phyloP scores from a whole-genome alignment of 129 eudicot species.

The Mikania micrantha region DNA sequence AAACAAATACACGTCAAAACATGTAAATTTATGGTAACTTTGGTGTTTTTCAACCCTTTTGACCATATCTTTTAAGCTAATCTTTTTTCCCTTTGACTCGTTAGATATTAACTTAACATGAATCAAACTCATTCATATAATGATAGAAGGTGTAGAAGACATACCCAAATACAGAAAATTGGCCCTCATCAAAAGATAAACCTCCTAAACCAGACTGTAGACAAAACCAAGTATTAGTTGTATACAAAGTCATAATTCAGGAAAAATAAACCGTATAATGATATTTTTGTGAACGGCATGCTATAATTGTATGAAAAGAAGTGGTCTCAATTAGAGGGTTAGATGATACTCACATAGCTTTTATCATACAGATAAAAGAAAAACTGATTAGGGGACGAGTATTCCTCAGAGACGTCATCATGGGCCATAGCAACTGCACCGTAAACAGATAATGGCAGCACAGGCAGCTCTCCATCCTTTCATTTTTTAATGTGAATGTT shows the following conservation, averaged over 20 bases:
- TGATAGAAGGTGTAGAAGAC: constrained; percentile 12
- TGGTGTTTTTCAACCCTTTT: background rate
- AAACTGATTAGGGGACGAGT: constrained; percentile 92
- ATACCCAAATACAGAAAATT: constrained; percentile 98
- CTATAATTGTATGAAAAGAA: background rate
- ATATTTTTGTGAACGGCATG: background rate
- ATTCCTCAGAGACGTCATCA: constrained; percentile 80
- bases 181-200: constrained; percentile 98
- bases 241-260: background rate
- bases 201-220: constrained; percentile 99
- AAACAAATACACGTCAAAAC: background rate
- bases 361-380: constrained; percentile 96
- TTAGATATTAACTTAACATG: background rate
- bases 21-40: background rate
- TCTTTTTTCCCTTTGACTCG: background rate
- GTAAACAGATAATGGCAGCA: constrained; percentile 93
- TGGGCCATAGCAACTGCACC: constrained; percentile 98
- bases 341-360: constrained; percentile 69
- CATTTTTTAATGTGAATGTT: background rate
- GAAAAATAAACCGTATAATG: background rate
- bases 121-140: background rate
- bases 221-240: constrained; percentile 20
- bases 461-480: constrained; percentile 97
- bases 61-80: background rate
- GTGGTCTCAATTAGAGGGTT: background rate